Evolutionary conservation across 2,329 filamentous ascomycete species (phyloP).

Genomic region (Aspergillus puulaauensis): DNA sequence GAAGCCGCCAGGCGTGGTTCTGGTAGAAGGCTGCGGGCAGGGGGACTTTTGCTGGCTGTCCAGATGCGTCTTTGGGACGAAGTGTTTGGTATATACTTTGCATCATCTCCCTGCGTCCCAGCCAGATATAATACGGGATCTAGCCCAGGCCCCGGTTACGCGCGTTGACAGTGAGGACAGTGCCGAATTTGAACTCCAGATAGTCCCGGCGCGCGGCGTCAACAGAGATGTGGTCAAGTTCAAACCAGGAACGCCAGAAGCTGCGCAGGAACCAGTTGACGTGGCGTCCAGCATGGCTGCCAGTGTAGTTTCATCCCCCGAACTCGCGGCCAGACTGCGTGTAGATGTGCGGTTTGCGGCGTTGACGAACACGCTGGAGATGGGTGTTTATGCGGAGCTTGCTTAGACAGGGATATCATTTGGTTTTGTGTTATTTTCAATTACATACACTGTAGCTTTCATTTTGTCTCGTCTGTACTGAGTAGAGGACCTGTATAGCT

Average conservation of each 20-base stretch:
- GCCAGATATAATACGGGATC: neutral
- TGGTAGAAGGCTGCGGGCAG: neutral
- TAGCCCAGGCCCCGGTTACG: neutral
- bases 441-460: too few species aligned
- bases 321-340: neutral
- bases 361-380: neutral
- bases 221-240: neutral
- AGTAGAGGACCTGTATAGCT: too few species aligned
- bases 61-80: neutral
- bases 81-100: neutral
- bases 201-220: neutral
- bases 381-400: neutral
- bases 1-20: neutral
- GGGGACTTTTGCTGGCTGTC: neutral
- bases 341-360: neutral
- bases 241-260: neutral
- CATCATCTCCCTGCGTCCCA: neutral
- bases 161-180: neutral
- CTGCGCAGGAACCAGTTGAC: neutral
- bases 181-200: neutral
- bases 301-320: neutral
- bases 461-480: too few species aligned
- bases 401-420: neutral
- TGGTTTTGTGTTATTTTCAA: neutral
- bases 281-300: neutral